Conservation (phyloP, 305 asterid species). For the Plantago coronopus region DNA sequence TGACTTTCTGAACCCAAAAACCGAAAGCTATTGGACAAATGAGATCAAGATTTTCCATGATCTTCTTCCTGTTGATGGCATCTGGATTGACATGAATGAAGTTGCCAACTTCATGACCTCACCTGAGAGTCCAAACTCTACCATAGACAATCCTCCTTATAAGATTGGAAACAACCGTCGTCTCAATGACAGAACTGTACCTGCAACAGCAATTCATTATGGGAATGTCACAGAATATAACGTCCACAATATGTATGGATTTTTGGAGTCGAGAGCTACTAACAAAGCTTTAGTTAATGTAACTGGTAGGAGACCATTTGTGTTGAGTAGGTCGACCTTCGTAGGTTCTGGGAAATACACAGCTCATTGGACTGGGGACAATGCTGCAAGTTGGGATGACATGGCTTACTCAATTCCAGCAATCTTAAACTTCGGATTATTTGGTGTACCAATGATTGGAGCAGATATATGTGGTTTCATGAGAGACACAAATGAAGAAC, state of each 20-base stretch:
- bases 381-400: constrained; percentile 86
- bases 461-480: constrained; percentile 91
- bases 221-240: constrained; percentile 57
- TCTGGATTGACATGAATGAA: constrained; percentile 98
- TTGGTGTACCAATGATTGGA: constrained; percentile 93
- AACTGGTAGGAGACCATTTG: constrained; percentile 73
- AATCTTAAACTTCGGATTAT: constrained; percentile 69
- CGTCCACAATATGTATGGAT: constrained; percentile 75
- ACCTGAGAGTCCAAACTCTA: constrained; percentile 38
- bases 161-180: constrained; percentile 46
- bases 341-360: constrained; percentile 81
- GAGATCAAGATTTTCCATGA: constrained; percentile 62
- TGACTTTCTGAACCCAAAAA: constrained; percentile 62
- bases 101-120: constrained; percentile 58
- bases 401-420: constrained; percentile 65
- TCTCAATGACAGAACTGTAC: constrained; percentile 43
- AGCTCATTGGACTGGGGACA: constrained; percentile 97
- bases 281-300: constrained; percentile 43
- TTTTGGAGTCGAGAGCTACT: constrained; percentile 67
- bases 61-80: constrained; percentile 63
- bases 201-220: constrained; percentile 64
- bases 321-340: constrained; percentile 74
- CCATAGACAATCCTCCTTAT: constrained; percentile 60
- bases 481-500: constrained; percentile 71
- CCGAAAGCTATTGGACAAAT: constrained; percentile 48